A percentile compares a stretch with the other conserved stretches of the same genome.
Conservation (phyloP, 768 basidiomycete species). For the Calocera viscosa region DNA sequence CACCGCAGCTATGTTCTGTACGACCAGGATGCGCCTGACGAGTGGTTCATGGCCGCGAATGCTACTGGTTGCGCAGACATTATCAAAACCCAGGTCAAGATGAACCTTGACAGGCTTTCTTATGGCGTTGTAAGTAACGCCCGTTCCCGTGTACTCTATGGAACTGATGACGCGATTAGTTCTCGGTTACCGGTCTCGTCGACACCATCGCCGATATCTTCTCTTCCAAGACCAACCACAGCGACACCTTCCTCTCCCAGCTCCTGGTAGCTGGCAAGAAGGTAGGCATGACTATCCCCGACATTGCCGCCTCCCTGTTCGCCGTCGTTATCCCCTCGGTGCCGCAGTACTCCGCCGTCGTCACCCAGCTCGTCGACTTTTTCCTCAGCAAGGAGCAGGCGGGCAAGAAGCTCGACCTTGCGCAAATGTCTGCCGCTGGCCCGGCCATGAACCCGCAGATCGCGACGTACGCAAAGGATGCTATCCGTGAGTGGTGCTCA, state of each 20-base stretch:
- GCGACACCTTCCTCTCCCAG: neutral
- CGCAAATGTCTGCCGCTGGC: neutral
- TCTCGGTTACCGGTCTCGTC: neutral
- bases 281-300: neutral
- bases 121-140: neutral
- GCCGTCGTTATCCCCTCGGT: neutral
- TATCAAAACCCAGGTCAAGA: neutral
- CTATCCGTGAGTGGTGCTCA: neutral
- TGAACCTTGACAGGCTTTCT: neutral
- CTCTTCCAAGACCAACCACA: neutral
- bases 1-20: neutral
- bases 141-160: too few species aligned
- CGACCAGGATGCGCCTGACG: neutral
- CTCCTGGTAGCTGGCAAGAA: neutral
- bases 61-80: neutral
- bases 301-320: neutral
- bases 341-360: slow-evolving; percentile 30
- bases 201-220: neutral
- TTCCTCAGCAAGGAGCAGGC: slow-evolving; percentile 40
- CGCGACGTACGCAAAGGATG: neutral
- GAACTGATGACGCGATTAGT: neutral
- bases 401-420: slow-evolving; percentile 19
- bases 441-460: neutral
- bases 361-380: slow-evolving; percentile 53
- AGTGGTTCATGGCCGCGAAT: neutral